Percentiles rank a stretch among this genome's conserved stretches.
Conservation (phyloP, 352 stramenopile species). For the Phytophthora citricola region DNA sequence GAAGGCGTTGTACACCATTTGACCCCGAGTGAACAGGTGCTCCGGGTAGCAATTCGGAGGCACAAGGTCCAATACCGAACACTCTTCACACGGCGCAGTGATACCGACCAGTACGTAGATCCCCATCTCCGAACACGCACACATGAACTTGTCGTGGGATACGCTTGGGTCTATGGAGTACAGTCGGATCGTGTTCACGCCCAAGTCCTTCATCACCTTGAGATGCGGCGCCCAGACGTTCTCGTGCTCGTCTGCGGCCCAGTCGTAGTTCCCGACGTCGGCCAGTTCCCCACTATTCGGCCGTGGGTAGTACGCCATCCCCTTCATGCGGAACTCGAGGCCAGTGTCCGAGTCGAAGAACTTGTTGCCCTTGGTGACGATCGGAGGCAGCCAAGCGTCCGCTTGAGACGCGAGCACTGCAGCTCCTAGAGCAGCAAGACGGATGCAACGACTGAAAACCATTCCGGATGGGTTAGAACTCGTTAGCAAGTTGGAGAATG, state of each 20-base stretch:
- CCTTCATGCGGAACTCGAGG: slow-evolving; percentile 76
- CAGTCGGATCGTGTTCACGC: slow-evolving; percentile 74
- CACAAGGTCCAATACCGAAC: slow-evolving; percentile 54
- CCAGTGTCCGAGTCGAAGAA: slow-evolving; percentile 80
- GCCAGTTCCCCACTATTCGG: slow-evolving; percentile 67
- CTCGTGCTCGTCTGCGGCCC: slow-evolving; percentile 65
- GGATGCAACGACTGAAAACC: slow-evolving; percentile 22
- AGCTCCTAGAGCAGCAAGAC: slow-evolving; percentile 13
- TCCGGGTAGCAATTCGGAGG: slow-evolving; percentile 62
- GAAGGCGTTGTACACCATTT: slow-evolving; percentile 80
- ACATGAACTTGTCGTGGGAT: slow-evolving; percentile 88
- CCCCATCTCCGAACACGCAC: slow-evolving; percentile 61
- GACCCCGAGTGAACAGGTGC: slow-evolving; percentile 55
- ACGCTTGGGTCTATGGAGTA: slow-evolving; percentile 73
- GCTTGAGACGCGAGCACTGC: slow-evolving; percentile 2
- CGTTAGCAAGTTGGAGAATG: slow-evolving; percentile 26
- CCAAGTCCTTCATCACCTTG: slow-evolving; percentile 58
- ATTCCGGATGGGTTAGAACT: slow-evolving; percentile 16
- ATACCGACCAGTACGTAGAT: slow-evolving; percentile 85
- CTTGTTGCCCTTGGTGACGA: slow-evolving; percentile 83
- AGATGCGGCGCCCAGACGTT: slow-evolving; percentile 64
- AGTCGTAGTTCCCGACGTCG: slow-evolving; percentile 72
- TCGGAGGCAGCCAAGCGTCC: slow-evolving; percentile 54
- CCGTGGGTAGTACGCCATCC: slow-evolving; percentile 81
- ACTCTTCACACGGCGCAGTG: slow-evolving; percentile 61